These are phyloP conservation scores for Haplographium delicatum DNA, from an alignment of 495 filamentous ascomycete genomes.

Conservation along the genomic window DNA sequence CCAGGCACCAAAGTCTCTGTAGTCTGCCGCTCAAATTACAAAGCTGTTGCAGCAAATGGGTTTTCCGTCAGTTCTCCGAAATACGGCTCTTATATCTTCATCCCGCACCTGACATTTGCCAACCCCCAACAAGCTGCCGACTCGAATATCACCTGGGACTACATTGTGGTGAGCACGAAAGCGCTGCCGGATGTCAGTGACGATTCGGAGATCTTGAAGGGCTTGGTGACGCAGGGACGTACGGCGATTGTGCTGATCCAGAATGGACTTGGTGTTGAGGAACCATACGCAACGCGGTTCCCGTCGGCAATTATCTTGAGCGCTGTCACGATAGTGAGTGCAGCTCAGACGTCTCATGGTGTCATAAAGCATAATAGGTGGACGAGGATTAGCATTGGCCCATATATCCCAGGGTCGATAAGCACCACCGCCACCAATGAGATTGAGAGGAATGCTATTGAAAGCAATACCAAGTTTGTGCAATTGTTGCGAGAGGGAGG, in stretches of 20 bases:
- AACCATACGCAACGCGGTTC: constrained; percentile 44
- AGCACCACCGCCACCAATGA: constrained; percentile 27
- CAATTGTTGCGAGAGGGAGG: constrained; percentile 38
- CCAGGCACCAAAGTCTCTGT: constrained; percentile 28
- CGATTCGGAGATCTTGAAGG: constrained; percentile 37
- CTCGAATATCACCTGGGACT: constrained; percentile 41
- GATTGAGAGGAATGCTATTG: constrained; percentile 11
- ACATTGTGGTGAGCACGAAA: constrained; percentile 49
- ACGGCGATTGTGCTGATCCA: constrained; percentile 55
- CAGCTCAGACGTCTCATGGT: constrained; percentile 36
- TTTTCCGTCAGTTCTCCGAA: constrained; percentile 31
- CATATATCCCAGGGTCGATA: constrained; percentile 39
- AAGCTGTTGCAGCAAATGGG: constrained; percentile 23
- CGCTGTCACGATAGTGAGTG: constrained; percentile 45
- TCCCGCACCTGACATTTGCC: constrained; percentile 30
- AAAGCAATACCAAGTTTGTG: constrained; percentile 28
- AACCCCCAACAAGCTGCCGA: constrained; percentile 34
- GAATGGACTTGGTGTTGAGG: constrained; percentile 61
- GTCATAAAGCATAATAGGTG: constrained; percentile 54
- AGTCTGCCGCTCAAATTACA: constrained; percentile 35
- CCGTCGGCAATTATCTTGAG: constrained; percentile 48
- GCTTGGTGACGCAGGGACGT: constrained; percentile 40
- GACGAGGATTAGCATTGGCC: constrained; percentile 54
- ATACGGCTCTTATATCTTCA: constrained; percentile 33
- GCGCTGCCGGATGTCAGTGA: constrained; percentile 37